phyloP scores from a whole-genome alignment of 164 flowering plant genomes.

The Nymphaea thermarum region DNA sequence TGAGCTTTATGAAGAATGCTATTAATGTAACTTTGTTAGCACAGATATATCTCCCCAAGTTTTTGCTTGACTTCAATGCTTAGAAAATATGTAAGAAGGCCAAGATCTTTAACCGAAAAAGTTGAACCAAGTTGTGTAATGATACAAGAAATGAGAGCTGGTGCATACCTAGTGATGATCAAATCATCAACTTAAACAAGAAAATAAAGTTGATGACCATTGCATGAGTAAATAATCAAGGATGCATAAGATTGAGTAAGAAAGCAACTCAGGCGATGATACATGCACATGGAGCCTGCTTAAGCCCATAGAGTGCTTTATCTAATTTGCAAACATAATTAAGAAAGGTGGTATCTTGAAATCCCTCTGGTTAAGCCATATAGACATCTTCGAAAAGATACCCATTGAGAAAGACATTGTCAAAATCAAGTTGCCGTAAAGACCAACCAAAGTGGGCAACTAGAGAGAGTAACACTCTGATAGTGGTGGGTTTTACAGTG shows the following conservation, averaged over 20 bases:
- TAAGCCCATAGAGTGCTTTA: neutral
- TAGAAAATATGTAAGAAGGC: no score
- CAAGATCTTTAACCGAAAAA: no score
- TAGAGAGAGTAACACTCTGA: no score
- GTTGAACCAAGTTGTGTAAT: no score
- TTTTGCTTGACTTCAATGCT: no score
- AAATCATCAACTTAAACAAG: neutral
- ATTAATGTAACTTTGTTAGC: neutral
- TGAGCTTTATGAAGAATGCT: neutral
- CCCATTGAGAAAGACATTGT: no score
- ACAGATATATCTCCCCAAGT: no score
- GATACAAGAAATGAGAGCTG: no score
- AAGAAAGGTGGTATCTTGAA: neutral
- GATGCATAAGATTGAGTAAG: neutral
- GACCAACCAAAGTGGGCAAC: no score
- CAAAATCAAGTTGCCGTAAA: no score
- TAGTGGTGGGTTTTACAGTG: no score
- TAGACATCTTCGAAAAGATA: no score
- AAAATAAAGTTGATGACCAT: neutral
- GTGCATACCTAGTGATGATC: neutral
- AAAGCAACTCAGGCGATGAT: neutral
- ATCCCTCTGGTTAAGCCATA: neutral
- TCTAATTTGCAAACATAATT: neutral
- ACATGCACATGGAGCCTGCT: neutral
- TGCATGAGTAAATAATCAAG: neutral